Base-by-base conservation (phyloP, 2,329 filamentous ascomycete genomes). In the Lecanicillium sp. region DNA sequence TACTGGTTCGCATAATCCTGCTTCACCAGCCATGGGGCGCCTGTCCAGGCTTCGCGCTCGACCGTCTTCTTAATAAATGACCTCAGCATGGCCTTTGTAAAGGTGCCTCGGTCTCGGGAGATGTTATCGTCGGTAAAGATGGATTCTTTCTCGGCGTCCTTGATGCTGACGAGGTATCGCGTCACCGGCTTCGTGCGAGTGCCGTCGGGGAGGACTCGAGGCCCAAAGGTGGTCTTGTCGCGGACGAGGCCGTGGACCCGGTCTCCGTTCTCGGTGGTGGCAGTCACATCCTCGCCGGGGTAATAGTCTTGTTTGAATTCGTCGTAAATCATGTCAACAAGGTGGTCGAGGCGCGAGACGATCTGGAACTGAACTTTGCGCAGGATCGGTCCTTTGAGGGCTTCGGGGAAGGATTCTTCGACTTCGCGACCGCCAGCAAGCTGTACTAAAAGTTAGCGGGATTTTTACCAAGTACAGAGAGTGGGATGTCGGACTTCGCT, bases 1-100 rank as follows among this genome's bases (percentile, higher is more conserved):
- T 92, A 95, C 46, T 81, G 74, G 33, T 79, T 77, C 1, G 92
- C 92, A 43, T 94, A 80, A 39, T 87, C 81, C 27, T 84, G 75
- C 63, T 94, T 96, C 14, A 97, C 90, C 40, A 94, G 68, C 92
- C 92, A 98, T 0, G 92, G 90, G 1, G 92, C 92, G n/a, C 90
- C 90, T 44, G 81, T 90, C 87, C 89, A 97, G 4, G 87, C 78
- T 54, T 97, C 92, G 44, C 90, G 72, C 2, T 81, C 84, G n/a
- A 96, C 84, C 1, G 88, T 92, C 60, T 94, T 89, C 58, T 95
- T 95, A 47, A 98, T 86, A 49, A 96, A 98, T 5, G 88, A 87
- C 25, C 90, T 81, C 29, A 98, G 70, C 59, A 96, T 89, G 35
- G 89, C 81, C 62, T 98, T 97, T 19, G 90, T 96, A 57, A 97